A percentile compares a stretch with the other conserved stretches of the same genome.
These are phyloP conservation scores for Fusarium nematophilum DNA, from an alignment of 2,329 filamentous ascomycete species.

Conservation along the genomic window DNA sequence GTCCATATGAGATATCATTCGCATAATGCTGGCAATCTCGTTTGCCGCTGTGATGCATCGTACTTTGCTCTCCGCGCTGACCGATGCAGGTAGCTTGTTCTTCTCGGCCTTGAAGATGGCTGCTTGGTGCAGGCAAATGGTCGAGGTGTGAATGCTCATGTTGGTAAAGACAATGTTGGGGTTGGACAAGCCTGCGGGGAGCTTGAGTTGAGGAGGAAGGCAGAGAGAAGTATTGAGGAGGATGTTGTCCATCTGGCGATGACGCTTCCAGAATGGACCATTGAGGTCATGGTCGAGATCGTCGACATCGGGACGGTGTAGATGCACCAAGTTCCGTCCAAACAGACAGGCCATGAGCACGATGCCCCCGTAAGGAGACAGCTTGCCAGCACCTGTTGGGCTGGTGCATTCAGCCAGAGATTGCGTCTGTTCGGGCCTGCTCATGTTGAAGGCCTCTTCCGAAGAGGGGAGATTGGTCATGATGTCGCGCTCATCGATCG, in stretches of 20 bases:
- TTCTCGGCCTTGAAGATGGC: constrained; percentile 98
- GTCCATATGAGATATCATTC: constrained; percentile 91
- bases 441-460: constrained; percentile 87
- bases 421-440: constrained; percentile 77
- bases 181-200: constrained; percentile 79
- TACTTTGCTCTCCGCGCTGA: constrained; percentile 90
- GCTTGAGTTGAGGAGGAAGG: constrained; percentile 81
- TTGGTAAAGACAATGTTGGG: constrained; percentile 93
- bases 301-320: constrained; percentile 85
- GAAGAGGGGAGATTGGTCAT: constrained; percentile 85
- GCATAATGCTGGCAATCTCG: constrained; percentile 95
- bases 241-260: constrained; percentile 89
- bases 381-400: constrained; percentile 75
- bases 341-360: constrained; percentile 90
- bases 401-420: constrained; percentile 77
- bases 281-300: constrained; percentile 90
- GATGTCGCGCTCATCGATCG: constrained; percentile 90
- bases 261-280: constrained; percentile 95
- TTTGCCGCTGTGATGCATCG: constrained; percentile 93
- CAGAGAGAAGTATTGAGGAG: constrained; percentile 87
- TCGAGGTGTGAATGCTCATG: constrained; percentile 96
- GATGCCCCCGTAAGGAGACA: constrained; percentile 84
- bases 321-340: constrained; percentile 88
- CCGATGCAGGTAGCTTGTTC: constrained; percentile 78
- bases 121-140: constrained; percentile 97